Evolutionary conservation across 768 basidiomycete species (phyloP), one percentile per base, ranked within the genome.

Genomic region (Tephrocybe rancida): DNA sequence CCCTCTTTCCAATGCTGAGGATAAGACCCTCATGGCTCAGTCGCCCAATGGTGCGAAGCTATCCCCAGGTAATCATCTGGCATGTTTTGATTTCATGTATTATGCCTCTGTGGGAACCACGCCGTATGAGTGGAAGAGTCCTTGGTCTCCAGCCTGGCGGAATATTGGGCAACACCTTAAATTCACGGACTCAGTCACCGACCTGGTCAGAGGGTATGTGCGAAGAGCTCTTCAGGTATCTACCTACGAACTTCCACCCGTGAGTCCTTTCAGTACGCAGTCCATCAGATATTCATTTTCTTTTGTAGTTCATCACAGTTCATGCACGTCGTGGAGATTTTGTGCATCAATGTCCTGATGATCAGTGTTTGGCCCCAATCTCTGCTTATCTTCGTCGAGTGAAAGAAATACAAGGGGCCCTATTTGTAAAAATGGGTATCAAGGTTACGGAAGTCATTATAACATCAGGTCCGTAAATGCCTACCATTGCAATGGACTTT

Each of bases 311-410:
- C 53, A 79, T 82, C 55, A 68, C 77, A 5, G 65, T 82, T 14
- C 81, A 82, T 57, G 65, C 74, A 22, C 75, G 81, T 22, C 73
- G 73, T 5, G 75, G 75, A 3, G 80, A 81, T 58, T 81, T 82
- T 61, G 65, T 43, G 8, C 54, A 59, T 22, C 61, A 61, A 18
- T 73, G 70, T 48, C 69, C 64, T 50, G 65, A 70, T 29, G 61
- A 67, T 13, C 59, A 70, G 38, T 81, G 80, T 54, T 71, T 75
- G 42, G 67, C 73, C 2, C 67, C 77, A 8, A 52, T 80, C n/a
- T 62, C 70, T 18, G 71, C 61, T 9, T 76, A 72, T 54, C 70
- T 60, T 24, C 61, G 63, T 27, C 67, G 66, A 38, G 75, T 80
- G 0, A 54, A 68, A 21, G 71, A 73, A 46, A 64, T 79, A 6